Conservation (phyloP, 257 asterid species). For the Solanum dulcamara region DNA sequence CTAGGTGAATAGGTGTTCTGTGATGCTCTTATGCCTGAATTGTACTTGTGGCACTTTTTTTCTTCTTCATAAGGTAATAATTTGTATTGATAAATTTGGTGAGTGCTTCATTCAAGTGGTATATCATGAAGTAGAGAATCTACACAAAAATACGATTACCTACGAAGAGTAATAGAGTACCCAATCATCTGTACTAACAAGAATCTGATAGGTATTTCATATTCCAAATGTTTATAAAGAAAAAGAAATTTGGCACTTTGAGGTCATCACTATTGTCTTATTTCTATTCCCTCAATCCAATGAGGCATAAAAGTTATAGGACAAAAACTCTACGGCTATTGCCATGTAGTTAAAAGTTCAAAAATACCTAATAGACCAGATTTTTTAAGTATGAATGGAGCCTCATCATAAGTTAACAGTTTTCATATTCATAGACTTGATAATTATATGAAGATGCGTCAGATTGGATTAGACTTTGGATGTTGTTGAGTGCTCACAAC, state of each 20-base stretch:
- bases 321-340: not conserved
- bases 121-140: not conserved
- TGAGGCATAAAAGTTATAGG: not conserved
- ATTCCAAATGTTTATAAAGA: not conserved
- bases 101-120: not conserved
- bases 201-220: not conserved
- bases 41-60: not conserved
- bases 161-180: not conserved
- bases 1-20: not conserved
- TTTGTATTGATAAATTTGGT: not conserved
- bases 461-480: not conserved
- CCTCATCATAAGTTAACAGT: not conserved
- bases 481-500: not conserved
- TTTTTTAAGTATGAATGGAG: not conserved
- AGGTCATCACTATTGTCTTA: not conserved
- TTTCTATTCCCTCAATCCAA: not conserved
- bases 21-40: not conserved
- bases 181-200: not conserved
- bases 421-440: not conserved
- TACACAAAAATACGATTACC: not conserved
- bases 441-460: not conserved
- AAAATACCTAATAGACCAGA: not conserved
- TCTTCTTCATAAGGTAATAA: not conserved
- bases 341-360: not conserved
- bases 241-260: not conserved